phyloP scores from a whole-genome alignment of 2,329 filamentous ascomycete genomes.

The Verticillium albo-atrum region DNA sequence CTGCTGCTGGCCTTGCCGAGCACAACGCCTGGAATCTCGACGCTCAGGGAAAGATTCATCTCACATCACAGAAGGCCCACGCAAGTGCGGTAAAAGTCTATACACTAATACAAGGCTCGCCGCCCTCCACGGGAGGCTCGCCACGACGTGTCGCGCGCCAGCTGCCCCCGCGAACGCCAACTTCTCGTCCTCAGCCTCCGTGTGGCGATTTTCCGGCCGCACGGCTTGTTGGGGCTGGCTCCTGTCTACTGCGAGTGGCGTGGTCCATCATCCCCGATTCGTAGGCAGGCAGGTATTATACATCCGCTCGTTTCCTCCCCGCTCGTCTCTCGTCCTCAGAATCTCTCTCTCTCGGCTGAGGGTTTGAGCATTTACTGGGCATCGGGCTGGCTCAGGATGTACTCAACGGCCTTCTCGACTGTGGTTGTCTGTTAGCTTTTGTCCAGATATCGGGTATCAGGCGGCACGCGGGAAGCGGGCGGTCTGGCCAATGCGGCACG shows the following conservation, averaged over 20 bases:
- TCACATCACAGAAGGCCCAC: background rate
- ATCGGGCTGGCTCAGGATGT: conserved; percentile 90
- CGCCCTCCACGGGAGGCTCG: conserved; percentile 2
- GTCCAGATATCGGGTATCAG: background rate
- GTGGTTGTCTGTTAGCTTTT: conserved; percentile 10
- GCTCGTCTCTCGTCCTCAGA: background rate
- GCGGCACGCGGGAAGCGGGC: background rate
- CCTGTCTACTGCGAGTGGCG: background rate
- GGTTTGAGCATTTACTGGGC: conserved; percentile 57
- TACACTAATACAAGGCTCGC: conserved; percentile 29
- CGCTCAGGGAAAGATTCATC: too few relatives aligned
- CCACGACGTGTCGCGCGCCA: conserved; percentile 2
- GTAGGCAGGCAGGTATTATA: conserved; percentile 1
- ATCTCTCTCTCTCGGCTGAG: background rate
- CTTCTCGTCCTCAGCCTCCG: background rate
- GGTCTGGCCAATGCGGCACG: background rate
- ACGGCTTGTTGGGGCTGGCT: background rate
- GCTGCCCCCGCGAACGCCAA: background rate
- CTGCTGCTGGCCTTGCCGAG: too few relatives aligned
- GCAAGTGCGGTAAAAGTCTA: conserved; percentile 16
- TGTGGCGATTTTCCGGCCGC: background rate
- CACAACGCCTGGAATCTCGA: too few relatives aligned
- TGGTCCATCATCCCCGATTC: background rate
- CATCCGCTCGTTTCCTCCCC: background rate
- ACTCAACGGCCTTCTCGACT: conserved; percentile 94